Conservation (phyloP, 2,329 filamentous ascomycete genomes). For the Botrytis tulipae region DNA sequence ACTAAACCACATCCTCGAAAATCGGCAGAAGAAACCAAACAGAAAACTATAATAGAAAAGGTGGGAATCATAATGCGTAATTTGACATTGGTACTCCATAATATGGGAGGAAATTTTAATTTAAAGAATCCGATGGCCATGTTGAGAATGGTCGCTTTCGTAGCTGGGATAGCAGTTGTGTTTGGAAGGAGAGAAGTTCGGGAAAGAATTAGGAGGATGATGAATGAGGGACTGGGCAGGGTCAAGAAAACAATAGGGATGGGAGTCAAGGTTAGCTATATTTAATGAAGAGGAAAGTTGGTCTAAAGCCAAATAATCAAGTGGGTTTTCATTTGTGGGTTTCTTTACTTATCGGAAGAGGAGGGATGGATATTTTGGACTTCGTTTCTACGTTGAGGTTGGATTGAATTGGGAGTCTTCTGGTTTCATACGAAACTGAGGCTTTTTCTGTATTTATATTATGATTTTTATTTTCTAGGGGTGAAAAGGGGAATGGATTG, state of each 20-base stretch:
- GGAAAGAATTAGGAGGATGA: conserved; percentile 66
- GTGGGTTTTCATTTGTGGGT: background rate
- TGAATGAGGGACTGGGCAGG: conserved; percentile 65
- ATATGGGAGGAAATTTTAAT: conserved; percentile 50
- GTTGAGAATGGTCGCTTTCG: conserved; percentile 69
- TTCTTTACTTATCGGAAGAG: background rate
- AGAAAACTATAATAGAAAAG: conserved; percentile 22
- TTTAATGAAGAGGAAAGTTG: conserved; percentile 50
- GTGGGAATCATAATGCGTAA: conserved; percentile 51
- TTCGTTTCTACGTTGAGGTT: background rate
- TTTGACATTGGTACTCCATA: conserved; percentile 51
- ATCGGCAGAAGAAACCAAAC: conserved; percentile 14
- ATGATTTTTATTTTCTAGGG: background rate
- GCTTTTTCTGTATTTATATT: conserved; percentile 11
- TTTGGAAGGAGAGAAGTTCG: conserved; percentile 73
- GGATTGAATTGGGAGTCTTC: background rate
- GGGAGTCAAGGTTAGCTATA: conserved; percentile 97
- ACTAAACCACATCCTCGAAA: conserved; percentile 24
- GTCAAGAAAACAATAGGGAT: conserved; percentile 66
- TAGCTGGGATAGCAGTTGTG: conserved; percentile 74
- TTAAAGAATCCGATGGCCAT: conserved; percentile 55
- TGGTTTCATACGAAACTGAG: background rate
- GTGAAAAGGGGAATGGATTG: background rate
- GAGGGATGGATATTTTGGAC: background rate
- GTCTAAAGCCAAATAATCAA: background rate